Conservation (phyloP, 2,329 filamentous ascomycete species). For the Huntiella bhutanensis region DNA sequence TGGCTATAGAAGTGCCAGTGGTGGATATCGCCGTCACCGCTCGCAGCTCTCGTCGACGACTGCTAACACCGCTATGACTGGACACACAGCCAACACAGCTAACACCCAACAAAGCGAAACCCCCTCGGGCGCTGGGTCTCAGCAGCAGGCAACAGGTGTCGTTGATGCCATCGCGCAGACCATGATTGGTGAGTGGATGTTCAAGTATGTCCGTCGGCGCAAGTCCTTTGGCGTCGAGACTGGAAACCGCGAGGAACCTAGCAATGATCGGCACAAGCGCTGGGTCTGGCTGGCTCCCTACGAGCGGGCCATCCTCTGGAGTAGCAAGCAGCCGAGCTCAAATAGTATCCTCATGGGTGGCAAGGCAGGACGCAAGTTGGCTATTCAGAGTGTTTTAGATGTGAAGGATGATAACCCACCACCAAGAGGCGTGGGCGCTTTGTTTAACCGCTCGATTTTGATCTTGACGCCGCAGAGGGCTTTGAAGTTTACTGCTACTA, state of each 20-base stretch:
- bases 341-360: slow-evolving; percentile 67
- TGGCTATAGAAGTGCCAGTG: slow-evolving; percentile 14
- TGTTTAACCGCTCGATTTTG: slow-evolving; percentile 86
- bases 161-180: slow-evolving; percentile 95
- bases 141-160: slow-evolving; percentile 60
- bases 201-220: slow-evolving; percentile 69
- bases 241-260: slow-evolving; percentile 46
- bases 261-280: slow-evolving; percentile 71
- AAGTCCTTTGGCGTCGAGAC: slow-evolving; percentile 78
- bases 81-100: slow-evolving; percentile 25
- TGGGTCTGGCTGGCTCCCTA: slow-evolving; percentile 99
- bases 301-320: slow-evolving; percentile 92
- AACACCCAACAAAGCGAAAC: slow-evolving; percentile 23
- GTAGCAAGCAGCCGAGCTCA: slow-evolving; percentile 84
- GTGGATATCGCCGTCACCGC: slow-evolving; percentile 28
- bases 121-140: slow-evolving; percentile 22
- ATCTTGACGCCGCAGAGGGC: slow-evolving; percentile 87
- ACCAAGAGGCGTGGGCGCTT: slow-evolving; percentile 45
- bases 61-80: slow-evolving; percentile 25
- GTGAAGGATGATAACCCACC: slow-evolving; percentile 84
- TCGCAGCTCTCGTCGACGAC: slow-evolving; percentile 44
- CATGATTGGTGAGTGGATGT: slow-evolving; percentile 97
- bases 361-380: slow-evolving; percentile 86
- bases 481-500: slow-evolving; percentile 79
- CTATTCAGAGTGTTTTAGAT: slow-evolving; percentile 88